Base-by-base conservation (phyloP, 1,284 basidiomycete species). In the Phylloboletellus chloephorus region DNA sequence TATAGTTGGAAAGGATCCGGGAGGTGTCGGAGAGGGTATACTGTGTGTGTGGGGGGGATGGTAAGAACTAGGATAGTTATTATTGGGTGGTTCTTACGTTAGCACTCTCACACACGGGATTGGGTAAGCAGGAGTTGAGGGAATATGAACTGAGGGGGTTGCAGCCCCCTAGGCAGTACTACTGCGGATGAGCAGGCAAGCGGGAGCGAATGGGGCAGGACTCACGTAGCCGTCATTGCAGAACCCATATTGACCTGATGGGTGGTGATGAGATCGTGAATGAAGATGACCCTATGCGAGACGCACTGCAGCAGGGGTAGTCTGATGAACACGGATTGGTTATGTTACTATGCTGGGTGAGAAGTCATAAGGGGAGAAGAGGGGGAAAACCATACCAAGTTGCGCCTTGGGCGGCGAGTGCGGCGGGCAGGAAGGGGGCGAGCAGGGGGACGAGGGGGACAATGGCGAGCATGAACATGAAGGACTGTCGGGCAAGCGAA, bases 141-240 rank as follows among this genome's bases (percentile, higher is more conserved):
- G 71, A 57, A 54, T 78, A 60, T 1, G 87, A 90, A 26, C 70
- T 63, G 31, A 88, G 69, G 7, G 88, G 86, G 54, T 91, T 78
- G 64, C 89, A 92, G 8, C 88, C 88, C 31, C 84, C 85, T 20
- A 88, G 67, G 55, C 88, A 90, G 61, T 79, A 88, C 78, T 83
- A 51, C 19, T 21, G 15, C 19, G 20, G 15, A 33, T 53, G 20
- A 51, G 41, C 22, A 41, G 33, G 37, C 6, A 31, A 28, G 6
- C 19, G 11, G 19, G 34, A 8, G 26, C 11, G 31, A 37, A 37
- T 25, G 15, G 5, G 19, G 32, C 23, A 4, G 41, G 40, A 51
- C 69, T 39, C 49, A 79, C 78, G 38, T 65, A 58, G 32, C 71
- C 79, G 12, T 61, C 65, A 5, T 83, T 82, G 54, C 86, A 88